phyloP scores from a whole-genome alignment of 148 eudicot species.

The Pharnaceum exiguum region DNA sequence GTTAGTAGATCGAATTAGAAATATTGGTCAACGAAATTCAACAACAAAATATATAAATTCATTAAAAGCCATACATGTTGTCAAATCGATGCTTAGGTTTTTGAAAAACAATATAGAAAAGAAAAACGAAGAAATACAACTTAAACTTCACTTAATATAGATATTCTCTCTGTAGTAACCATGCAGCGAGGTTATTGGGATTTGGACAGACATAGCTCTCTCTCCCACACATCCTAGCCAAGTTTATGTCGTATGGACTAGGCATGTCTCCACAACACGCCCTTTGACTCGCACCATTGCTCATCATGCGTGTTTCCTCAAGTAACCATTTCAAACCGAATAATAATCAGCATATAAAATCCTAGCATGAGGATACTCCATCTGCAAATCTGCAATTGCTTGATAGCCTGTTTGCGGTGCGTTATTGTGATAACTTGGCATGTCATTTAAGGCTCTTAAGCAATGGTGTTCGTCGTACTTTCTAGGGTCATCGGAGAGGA shows the following conservation, averaged over 20 bases:
- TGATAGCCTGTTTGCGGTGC: constrained; percentile 2
- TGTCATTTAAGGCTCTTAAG: constrained; percentile 8
- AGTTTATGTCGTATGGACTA: neutral
- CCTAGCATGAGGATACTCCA: constrained; percentile 6
- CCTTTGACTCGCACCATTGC: neutral
- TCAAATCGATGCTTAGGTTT: no score
- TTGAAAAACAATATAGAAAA: no score
- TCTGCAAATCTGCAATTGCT: constrained; percentile 10
- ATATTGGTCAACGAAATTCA: no score
- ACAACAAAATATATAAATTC: no score
- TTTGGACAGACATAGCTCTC: constrained; percentile 2
- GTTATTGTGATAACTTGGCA: constrained; percentile 13
- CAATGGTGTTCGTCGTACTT: constrained; percentile 21
- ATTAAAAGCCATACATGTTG: no score
- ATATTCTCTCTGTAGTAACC: neutral
- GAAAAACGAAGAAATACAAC: no score
- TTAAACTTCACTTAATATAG: neutral
- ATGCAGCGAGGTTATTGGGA: neutral
- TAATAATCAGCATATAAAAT: constrained; percentile 20
- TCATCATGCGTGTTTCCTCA: neutral
- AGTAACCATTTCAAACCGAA: constrained; percentile 14
- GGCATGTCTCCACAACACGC: neutral
- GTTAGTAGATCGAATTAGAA: no score
- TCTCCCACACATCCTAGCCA: neutral
- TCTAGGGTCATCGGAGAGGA: neutral